These are phyloP conservation scores for Fusarium anguioides DNA, from an alignment of 2,329 filamentous ascomycete genomes.

Conservation along the genomic window DNA sequence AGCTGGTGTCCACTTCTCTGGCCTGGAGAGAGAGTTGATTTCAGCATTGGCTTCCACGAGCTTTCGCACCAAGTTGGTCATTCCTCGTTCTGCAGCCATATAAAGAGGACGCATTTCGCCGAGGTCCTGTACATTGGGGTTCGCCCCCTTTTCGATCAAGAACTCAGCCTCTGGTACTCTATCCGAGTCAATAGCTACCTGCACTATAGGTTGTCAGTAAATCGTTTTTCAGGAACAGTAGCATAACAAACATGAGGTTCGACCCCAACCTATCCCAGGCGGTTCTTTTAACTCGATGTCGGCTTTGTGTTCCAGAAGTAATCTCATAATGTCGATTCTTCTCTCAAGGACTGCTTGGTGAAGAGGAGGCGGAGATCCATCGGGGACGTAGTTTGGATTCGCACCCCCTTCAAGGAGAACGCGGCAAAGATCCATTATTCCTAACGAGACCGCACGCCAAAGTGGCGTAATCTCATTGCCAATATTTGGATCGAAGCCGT, in stretches of 20 bases:
- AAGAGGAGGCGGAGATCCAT: neutral
- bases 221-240: accelerated
- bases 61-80: neutral
- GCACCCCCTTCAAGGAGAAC: neutral
- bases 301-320: neutral
- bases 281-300: neutral
- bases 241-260: neutral
- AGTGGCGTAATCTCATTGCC: accelerated
- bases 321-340: neutral
- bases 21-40: neutral
- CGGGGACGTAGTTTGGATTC: neutral
- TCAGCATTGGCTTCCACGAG: neutral
- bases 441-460: neutral
- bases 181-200: neutral
- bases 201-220: neutral
- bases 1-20: neutral
- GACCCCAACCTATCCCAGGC: neutral
- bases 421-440: neutral
- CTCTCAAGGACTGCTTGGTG: neutral
- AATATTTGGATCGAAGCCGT: neutral
- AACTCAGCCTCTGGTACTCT: neutral
- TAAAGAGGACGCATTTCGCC: neutral
- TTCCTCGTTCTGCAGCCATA: neutral
- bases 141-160: neutral
- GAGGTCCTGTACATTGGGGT: neutral